Evolutionary conservation across 2,329 filamentous ascomycete species (phyloP).

Genomic region (Ceratocystis colombiana): DNA sequence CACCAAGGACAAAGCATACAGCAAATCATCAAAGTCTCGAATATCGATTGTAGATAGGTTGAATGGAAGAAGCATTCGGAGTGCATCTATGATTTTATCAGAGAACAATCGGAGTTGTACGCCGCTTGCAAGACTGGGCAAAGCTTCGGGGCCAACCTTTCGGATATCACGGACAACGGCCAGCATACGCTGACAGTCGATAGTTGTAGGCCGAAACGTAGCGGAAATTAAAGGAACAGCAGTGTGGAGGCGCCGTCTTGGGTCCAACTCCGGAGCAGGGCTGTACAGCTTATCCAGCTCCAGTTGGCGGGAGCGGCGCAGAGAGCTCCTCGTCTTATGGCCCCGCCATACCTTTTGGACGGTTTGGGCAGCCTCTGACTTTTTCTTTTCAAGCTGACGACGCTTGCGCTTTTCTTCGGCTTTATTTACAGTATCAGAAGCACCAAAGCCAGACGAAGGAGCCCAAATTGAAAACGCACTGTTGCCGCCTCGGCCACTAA

Average conservation of each 20-base stretch:
- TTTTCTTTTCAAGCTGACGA: conserved; percentile 70
- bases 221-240: conserved; percentile 8
- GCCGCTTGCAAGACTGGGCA: not conserved
- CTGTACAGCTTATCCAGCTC: conserved; percentile 54
- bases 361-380: conserved; percentile 58
- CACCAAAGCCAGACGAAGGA: conserved; percentile 35
- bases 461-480: conserved; percentile 39
- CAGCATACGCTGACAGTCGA: conserved; percentile 2
- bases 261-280: conserved; percentile 26
- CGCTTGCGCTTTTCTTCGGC: conserved; percentile 77
- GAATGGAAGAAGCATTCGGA: not conserved
- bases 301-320: conserved; percentile 48
- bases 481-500: conserved; percentile 71
- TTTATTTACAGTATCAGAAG: conserved; percentile 68
- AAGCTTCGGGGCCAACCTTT: not conserved
- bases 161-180: conserved; percentile 14
- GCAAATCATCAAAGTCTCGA: conserved; percentile 11
- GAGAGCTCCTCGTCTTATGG: conserved; percentile 49
- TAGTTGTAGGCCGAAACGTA: not conserved
- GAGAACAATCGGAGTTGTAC: not conserved
- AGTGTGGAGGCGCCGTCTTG: not conserved
- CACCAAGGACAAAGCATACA: not conserved
- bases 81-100: conserved; percentile 12
- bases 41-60: not conserved
- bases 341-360: conserved; percentile 81